phyloP scores from a whole-genome alignment of 805 yeast genomes.

The Scheffersomyces stipitis region DNA sequence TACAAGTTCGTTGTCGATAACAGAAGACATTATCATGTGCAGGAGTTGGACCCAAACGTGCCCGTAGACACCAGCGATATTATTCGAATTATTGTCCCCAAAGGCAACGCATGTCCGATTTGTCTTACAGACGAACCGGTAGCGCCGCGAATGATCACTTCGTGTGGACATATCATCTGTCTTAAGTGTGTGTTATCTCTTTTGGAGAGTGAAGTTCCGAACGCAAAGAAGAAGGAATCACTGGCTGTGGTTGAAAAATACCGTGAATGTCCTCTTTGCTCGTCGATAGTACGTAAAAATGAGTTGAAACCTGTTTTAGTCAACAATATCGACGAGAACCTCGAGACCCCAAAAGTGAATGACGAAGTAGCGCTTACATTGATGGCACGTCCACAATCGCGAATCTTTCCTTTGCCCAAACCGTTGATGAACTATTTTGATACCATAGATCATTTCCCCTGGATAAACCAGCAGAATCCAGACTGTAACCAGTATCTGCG shows the following conservation, averaged over 20 bases:
- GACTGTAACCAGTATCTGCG: constrained; percentile 53
- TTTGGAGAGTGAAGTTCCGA: constrained; percentile 53
- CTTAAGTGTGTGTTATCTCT: constrained; percentile 75
- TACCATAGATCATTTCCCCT: constrained; percentile 52
- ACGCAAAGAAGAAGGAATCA: constrained; percentile 34
- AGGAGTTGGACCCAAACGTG: constrained; percentile 71
- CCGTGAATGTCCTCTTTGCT: constrained; percentile 82
- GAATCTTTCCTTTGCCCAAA: constrained; percentile 51
- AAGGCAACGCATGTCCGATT: constrained; percentile 84
- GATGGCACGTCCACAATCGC: constrained; percentile 50
- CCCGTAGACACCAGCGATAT: constrained; percentile 63
- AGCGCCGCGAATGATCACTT: constrained; percentile 88
- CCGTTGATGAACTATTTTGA: constrained; percentile 25
- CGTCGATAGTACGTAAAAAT: constrained; percentile 49
- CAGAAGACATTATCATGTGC: constrained; percentile 53
- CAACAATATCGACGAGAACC: constrained; percentile 49
- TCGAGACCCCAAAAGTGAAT: constrained; percentile 58
- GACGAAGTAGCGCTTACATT: constrained; percentile 59
- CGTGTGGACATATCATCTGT: constrained; percentile 93
- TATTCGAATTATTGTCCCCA: constrained; percentile 71
- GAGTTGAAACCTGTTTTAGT: constrained; percentile 66
- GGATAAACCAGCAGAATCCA: constrained; percentile 34
- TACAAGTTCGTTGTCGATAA: constrained; percentile 80
- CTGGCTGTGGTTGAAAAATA: constrained; percentile 44
- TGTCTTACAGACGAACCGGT: constrained; percentile 81